Evolutionary conservation across 305 asterid genomes (phyloP).

Genomic region (Rubia balearica): DNA sequence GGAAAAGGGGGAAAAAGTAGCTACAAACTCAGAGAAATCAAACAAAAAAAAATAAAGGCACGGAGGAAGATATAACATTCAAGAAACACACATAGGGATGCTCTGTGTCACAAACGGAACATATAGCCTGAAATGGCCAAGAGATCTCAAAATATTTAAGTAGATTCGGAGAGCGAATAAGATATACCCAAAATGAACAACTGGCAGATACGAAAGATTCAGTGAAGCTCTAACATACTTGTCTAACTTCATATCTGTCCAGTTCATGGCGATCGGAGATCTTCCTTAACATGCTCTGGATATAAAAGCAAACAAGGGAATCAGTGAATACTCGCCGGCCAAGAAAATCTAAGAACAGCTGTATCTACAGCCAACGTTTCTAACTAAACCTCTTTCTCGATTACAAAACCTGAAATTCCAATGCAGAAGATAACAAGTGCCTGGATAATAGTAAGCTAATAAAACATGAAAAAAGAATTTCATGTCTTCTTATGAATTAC

Average conservation of each 20-base stretch:
- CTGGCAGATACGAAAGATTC: conserved; percentile 1
- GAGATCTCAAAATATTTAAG: background rate
- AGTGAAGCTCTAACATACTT: conserved; percentile 40
- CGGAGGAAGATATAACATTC: conserved; percentile 5
- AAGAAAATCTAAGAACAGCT: background rate
- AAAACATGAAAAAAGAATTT: background rate
- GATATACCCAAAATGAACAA: background rate
- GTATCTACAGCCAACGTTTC: background rate
- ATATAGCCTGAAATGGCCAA: conserved; percentile 60
- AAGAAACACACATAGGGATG: conserved; percentile 59
- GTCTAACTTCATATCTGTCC: conserved; percentile 65
- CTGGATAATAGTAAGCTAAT: background rate
- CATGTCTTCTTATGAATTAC: conserved; percentile 23
- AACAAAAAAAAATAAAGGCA: background rate
- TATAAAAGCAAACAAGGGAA: conserved; percentile 17
- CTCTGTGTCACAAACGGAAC: conserved; percentile 92
- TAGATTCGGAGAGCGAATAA: background rate
- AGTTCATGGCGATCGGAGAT: conserved; percentile 78
- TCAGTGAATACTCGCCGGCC: conserved; percentile 3
- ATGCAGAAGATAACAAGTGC: background rate
- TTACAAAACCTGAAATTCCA: background rate
- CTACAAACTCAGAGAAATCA: background rate
- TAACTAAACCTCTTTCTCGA: background rate
- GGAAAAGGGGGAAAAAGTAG: conserved; percentile 8
- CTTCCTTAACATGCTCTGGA: conserved; percentile 54